phyloP scores from a whole-genome alignment of 768 basidiomycete genomes.

The Floccularia luteovirens region DNA sequence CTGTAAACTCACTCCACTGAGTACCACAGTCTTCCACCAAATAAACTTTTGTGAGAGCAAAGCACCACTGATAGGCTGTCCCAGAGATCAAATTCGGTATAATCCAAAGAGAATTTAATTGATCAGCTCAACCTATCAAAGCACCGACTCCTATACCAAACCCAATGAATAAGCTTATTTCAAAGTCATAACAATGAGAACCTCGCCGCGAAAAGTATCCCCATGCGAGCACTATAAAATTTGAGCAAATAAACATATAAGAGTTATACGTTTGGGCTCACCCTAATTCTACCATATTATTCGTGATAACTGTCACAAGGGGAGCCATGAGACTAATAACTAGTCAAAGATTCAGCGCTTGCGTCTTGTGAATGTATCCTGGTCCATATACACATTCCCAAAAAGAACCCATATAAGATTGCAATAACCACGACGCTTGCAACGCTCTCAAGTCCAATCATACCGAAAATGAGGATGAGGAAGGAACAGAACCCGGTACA shows the following conservation, averaged over 20 bases:
- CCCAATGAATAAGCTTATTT: too few relatives aligned
- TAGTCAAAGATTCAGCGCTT: background rate
- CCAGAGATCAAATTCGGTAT: too few relatives aligned
- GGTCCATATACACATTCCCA: conserved; percentile 1
- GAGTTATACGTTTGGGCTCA: background rate
- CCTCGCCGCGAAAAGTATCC: background rate
- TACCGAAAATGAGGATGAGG: background rate
- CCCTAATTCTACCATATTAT: background rate
- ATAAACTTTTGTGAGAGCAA: too few relatives aligned
- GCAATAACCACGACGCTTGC: background rate
- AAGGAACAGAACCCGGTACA: too few relatives aligned
- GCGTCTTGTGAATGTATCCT: background rate
- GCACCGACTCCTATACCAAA: too few relatives aligned
- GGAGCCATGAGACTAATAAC: background rate
- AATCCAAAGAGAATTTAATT: too few relatives aligned
- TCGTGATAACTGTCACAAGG: background rate
- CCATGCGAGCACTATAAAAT: background rate
- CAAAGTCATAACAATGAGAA: too few relatives aligned
- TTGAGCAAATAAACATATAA: background rate
- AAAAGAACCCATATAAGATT: background rate
- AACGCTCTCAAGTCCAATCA: background rate
- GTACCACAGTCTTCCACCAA: too few relatives aligned
- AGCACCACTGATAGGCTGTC: too few relatives aligned
- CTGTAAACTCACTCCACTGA: too few relatives aligned
- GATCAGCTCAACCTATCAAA: too few relatives aligned